Evolutionary conservation across 176 grass and related monocot species (phyloP), one percentile per base, ranked within the genome.

Genomic region (Rhynchospora tenuis): DNA sequence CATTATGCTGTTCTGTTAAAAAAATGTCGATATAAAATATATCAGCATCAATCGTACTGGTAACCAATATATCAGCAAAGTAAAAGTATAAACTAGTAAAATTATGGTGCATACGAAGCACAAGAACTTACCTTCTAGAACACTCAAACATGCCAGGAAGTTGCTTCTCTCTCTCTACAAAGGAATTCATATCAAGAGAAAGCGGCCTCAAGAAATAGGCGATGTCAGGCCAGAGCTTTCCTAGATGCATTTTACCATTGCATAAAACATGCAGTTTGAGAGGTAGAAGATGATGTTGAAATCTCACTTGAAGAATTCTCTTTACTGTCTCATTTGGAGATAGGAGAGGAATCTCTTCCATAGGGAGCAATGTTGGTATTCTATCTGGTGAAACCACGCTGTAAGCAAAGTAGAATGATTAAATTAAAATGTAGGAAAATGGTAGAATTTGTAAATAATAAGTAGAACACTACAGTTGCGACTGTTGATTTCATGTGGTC

Each of bases 71-170:
- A 66, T 5, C 20, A 55, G 42, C 19, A 78, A 64, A 68, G 38
- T 66, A 73, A 79, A 44, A 55, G 24, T 19, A 16, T 58, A 55
- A 85, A 56, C 12, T 62, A 58, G 63, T 33, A 66, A 16, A 75
- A 75, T 1, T 16, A 50, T 75, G 10, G 26, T 75, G 46, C n/a
- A n/a, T 17, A 75, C 26, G 26, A 75, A 42, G 23, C 22, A 26
- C 48, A 26, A 45, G 9, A 52, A 86, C 84, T 81, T 16, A 98
- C 95, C 90, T 98, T 85, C 90, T 95, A 80, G 92, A 85, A 83
- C 92, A 98, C 44, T 98, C 95, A 27, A 93, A 95, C 90, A 95
- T 91, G 69, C 95, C 92, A 56, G 85, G 88, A 72, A 98, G 84
- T 79, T 90, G 90, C 33, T 79, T 87, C 78, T 95, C 95, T 82